Base-by-base conservation (phyloP, 1,284 basidiomycete genomes). In the Peniophora sp. region DNA sequence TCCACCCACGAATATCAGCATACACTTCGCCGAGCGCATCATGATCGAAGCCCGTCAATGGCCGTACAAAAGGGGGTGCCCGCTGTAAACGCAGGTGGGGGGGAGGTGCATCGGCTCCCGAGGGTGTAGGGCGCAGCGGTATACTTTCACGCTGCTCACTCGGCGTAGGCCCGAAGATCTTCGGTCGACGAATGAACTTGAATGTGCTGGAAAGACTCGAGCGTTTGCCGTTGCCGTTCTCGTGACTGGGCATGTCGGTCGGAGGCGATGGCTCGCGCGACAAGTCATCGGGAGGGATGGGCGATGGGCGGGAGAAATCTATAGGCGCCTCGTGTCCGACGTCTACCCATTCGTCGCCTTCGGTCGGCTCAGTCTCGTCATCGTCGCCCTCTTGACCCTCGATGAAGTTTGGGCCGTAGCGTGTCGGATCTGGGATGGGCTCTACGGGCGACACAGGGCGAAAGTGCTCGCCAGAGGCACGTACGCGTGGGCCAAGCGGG, bases 51-150 rank as follows among this genome's bases (percentile, higher is more conserved):
- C 83, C 83, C 12, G 85, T 83, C 36, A 81, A 65, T 14, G 87
- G 85, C 1, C 84, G 76, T 12, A 89, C 81, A 59, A 85, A 85
- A 8, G 85, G 85, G 53, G 81, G 79, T 17, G 74, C 69, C n/a
- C 78, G 72, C 60, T 87, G 84, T 14, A 86, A 59, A 17, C 84
- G 81, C 47, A 85, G 65, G 61, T 86, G 85, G 39, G 83, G 83
- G 16, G 84, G 81, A 10, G 73, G 72, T 2, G 81, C 63, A 12
- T 60, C 62, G 6, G 55, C 52, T 9, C 53, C 53, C 1, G 55
- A 9, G 1, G 51, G 46, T 1, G 48, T 52, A 14, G 34, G 34
- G 3, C 60, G 61, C 54, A 81, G 70, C 0, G 83, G 82, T 61
- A 86, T 85, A 1, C 81, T 83, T 54, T 85, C 82, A 32, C 82